A percentile compares a stretch with the other conserved stretches of the same genome.
Conservation (phyloP, 495 filamentous ascomycete species). For the Trichoderma virens region DNA sequence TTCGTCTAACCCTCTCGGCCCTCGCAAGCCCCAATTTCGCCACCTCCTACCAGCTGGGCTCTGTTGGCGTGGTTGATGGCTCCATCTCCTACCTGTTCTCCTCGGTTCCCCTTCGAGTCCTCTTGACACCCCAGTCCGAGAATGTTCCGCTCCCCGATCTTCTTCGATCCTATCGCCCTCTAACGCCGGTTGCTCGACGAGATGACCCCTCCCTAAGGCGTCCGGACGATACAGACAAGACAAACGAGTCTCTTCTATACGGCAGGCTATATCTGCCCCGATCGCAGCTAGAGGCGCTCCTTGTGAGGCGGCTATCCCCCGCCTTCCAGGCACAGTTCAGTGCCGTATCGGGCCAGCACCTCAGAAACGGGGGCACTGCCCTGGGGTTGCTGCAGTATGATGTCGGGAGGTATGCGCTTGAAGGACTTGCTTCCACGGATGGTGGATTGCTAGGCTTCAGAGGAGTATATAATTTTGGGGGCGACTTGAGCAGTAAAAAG, state of each 20-base stretch:
- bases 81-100: constrained; percentile 88
- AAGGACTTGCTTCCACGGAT: constrained; percentile 88
- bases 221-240: constrained; percentile 6
- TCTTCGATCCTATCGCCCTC: constrained; percentile 34
- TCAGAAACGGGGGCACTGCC: constrained; percentile 67
- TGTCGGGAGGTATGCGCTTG: constrained; percentile 76
- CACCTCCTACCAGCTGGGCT: constrained; percentile 81
- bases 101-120: constrained; percentile 57
- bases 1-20: constrained; percentile 80
- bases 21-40: constrained; percentile 86
- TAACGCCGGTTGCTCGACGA: constrained; percentile 28
- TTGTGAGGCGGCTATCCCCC: constrained; percentile 72
- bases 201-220: constrained; percentile 13
- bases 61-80: constrained; percentile 78
- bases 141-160: constrained; percentile 40
- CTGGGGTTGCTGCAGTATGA: constrained; percentile 83
- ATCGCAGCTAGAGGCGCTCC: constrained; percentile 78
- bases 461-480: constrained; percentile 90
- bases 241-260: constrained; percentile 58
- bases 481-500: constrained; percentile 50
- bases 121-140: constrained; percentile 38
- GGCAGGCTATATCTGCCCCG: constrained; percentile 81
- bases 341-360: constrained; percentile 67
- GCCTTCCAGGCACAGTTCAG: constrained; percentile 71
- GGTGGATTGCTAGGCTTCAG: constrained; percentile 80